These are phyloP conservation scores for Selaginella tamariscina DNA, from an alignment of 75 land plant genomes.

Conservation along the genomic window DNA sequence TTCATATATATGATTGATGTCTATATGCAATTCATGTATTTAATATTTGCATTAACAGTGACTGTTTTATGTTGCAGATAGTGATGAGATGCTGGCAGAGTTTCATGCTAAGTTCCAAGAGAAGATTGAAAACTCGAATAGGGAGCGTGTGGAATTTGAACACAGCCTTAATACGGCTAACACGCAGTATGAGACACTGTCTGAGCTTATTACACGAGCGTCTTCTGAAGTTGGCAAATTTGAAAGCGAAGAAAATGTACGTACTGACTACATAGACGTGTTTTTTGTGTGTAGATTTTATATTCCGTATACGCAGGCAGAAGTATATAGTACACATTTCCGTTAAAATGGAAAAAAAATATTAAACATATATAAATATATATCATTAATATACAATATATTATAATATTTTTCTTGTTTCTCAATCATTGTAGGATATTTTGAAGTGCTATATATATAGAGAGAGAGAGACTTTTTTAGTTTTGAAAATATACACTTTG, in stretches of 20 bases:
- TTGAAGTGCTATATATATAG: too few species aligned
- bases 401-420: too few species aligned
- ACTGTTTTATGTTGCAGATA: slow-evolving; percentile 31
- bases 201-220: slow-evolving; percentile 31
- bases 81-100: slow-evolving; percentile 73
- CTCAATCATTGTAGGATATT: too few species aligned
- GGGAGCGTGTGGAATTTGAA: slow-evolving; percentile 38
- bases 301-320: too few species aligned
- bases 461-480: too few species aligned
- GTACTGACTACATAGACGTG: too few species aligned
- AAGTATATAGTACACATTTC: too few species aligned
- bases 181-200: slow-evolving; percentile 24
- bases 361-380: too few species aligned
- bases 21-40: background rate
- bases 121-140: slow-evolving; percentile 36
- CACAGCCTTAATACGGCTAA: slow-evolving; percentile 46
- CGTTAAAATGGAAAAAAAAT: too few species aligned
- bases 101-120: slow-evolving; percentile 77
- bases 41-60: background rate
- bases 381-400: too few species aligned
- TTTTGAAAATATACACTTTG: too few species aligned
- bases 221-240: slow-evolving; percentile 51
- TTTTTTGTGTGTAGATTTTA: too few species aligned
- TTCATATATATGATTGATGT: background rate
- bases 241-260: slow-evolving; percentile 78